Evolutionary conservation across 1,139 yeast genomes (phyloP), one percentile per base, ranked within the genome.

Genomic region (Yamadazyma taylorii): DNA sequence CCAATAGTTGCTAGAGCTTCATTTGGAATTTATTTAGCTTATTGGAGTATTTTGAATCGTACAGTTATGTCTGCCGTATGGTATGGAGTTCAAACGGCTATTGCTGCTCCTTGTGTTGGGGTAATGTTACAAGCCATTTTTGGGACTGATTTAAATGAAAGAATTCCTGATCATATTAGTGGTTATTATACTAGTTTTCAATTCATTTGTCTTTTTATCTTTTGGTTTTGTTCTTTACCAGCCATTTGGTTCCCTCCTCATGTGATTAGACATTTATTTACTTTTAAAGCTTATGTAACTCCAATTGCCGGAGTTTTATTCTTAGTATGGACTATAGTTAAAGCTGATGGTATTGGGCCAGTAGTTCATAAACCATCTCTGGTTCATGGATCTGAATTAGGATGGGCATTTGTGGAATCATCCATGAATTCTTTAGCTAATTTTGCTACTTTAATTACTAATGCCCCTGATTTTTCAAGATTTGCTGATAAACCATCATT

Each of bases 381-480:
- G 0, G 59, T 76, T 26, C 58, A 67, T 13, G 90, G 90, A 14
- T 66, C 82, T 3, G 81, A 63, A 0, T 73, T 83, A 39, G 90
- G 80, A 23, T 89, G 96, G 96, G 86, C 85, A 2, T 85, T 87
- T 60, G 75, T 89, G 39, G 75, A 76, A 51, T 76, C 89, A n/a
- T 66, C 82, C 29, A 83, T 88, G 88, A 82, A 83, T 57, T 73
- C 89, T 36, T 68, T 89, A 48, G 88, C 95, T 19, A 85, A 86
- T 62, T 88, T 88, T 54, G 94, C 95, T 5, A 85, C 96, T 6
- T 73, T 89, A 54, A 84, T 87, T 53, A 78, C 85, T 46, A 89
- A 89, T 61, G 85, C 95, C 14, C 95, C 96, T 0, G 97, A 89
- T 72, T 88, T 87, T 60, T 74, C 95, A 16, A 79, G 96, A 59